Conservation (phyloP, 2,329 filamentous ascomycete species). For the Parascedosporium putredinis region DNA sequence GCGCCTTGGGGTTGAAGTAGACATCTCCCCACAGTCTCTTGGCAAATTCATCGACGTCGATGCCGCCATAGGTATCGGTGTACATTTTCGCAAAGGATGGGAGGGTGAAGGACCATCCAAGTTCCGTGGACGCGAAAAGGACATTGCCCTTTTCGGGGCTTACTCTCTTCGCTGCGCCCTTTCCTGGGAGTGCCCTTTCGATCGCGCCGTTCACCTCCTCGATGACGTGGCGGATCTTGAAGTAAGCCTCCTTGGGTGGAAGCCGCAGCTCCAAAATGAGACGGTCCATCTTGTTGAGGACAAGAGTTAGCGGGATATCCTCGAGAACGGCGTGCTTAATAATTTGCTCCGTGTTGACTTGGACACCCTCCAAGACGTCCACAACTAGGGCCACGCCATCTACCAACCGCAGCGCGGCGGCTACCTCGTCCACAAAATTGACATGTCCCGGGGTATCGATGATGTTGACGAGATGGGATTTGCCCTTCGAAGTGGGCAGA, state of each 20-base stretch:
- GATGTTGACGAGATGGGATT: constrained; percentile 91
- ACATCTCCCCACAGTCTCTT: constrained; percentile 89
- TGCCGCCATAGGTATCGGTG: constrained; percentile 70
- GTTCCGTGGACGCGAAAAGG: constrained; percentile 84
- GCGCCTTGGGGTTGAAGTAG: constrained; percentile 84
- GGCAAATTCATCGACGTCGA: constrained; percentile 76
- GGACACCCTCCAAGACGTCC: constrained; percentile 97
- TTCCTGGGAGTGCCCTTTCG: constrained; percentile 72
- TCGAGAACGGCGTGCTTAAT: constrained; percentile 92
- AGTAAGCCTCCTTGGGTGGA: constrained; percentile 91
- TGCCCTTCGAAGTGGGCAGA: constrained; percentile 76
- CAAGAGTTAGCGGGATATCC: constrained; percentile 75
- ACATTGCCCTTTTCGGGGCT: constrained; percentile 98
- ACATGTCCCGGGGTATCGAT: constrained; percentile 95
- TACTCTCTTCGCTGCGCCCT: constrained; percentile 67
- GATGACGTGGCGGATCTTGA: constrained; percentile 97
- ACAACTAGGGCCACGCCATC: constrained; percentile 91
- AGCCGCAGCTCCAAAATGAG: constrained; percentile 89
- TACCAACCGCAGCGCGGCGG: constrained; percentile 72
- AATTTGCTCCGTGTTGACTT: constrained; percentile 92
- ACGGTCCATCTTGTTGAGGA: constrained; percentile 96
- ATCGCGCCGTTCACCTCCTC: constrained; percentile 97
- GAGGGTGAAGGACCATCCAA: constrained; percentile 95
- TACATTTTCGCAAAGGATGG: constrained; percentile 96
- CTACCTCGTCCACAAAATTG: constrained; percentile 97